Evolutionary conservation across 2,329 filamentous ascomycete species (phyloP).

Genomic region (Xylariaceae sp.): DNA sequence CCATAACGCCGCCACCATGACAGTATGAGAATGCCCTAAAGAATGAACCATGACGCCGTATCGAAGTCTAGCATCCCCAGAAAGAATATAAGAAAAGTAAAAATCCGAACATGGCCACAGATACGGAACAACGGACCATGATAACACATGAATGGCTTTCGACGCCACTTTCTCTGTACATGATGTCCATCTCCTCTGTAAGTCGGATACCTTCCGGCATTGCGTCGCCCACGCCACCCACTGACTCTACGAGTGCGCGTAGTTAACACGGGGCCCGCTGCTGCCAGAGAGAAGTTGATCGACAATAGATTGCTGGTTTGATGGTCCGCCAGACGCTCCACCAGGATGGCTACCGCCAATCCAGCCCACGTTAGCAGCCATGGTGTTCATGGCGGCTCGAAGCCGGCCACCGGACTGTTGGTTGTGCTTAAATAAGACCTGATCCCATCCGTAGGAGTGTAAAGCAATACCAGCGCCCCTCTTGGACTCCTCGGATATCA

Average conservation of each 20-base stretch:
- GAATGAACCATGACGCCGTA: slow-evolving; percentile 17
- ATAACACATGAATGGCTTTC: too few relatives aligned
- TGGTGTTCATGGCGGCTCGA: slow-evolving; percentile 70
- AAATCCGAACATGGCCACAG: too few relatives aligned
- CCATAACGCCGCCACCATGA: slow-evolving; percentile 10
- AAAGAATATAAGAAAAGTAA: too few relatives aligned
- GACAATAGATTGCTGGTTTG: slow-evolving; percentile 52
- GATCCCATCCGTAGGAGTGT: slow-evolving; percentile 88
- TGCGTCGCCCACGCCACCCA: too few relatives aligned
- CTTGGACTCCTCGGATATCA: slow-evolving; percentile 87
- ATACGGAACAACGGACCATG: too few relatives aligned
- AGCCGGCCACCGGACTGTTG: slow-evolving; percentile 78
- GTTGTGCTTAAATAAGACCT: slow-evolving; percentile 81
- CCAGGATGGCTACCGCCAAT: slow-evolving; percentile 46
- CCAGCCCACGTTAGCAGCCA: slow-evolving; percentile 73
- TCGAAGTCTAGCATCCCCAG: slow-evolving; percentile 24
- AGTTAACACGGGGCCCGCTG: slow-evolving; percentile 54
- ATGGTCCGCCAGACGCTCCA: slow-evolving; percentile 18
- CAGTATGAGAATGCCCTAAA: slow-evolving; percentile 20
- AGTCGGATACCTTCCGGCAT: too few relatives aligned
- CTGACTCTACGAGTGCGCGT: slow-evolving; percentile 58
- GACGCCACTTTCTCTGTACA: too few relatives aligned
- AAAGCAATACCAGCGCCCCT: slow-evolving; percentile 83
- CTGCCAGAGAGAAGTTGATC: slow-evolving; percentile 57
- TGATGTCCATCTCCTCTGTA: too few relatives aligned